A percentile compares a stretch with the other conserved stretches of the same genome.
These are phyloP conservation scores for Hypoxylon sp. DNA, from an alignment of 2,329 filamentous ascomycete genomes.

Conservation along the genomic window DNA sequence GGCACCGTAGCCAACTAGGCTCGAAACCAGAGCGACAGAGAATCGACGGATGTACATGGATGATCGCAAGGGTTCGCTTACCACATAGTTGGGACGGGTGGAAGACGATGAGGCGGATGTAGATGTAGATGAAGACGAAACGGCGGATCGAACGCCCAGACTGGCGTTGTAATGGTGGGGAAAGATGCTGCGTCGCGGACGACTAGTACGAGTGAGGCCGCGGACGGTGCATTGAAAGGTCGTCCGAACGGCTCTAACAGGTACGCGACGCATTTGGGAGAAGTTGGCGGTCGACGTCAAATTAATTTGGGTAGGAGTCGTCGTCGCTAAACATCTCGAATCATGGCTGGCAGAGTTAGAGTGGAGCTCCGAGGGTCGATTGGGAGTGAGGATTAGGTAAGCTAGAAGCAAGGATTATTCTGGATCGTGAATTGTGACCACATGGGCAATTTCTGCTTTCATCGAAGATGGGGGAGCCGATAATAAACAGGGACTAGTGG, in stretches of 20 bases:
- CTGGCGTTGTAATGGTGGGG: slow-evolving; percentile 44
- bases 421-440: slow-evolving; percentile 40
- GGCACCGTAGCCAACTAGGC: slow-evolving; percentile 81
- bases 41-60: slow-evolving; percentile 83
- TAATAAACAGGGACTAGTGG: neutral
- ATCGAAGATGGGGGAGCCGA: slow-evolving; percentile 4
- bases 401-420: slow-evolving; percentile 18
- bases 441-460: slow-evolving; percentile 37
- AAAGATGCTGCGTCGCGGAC: slow-evolving; percentile 59
- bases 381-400: slow-evolving; percentile 40
- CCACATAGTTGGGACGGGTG: slow-evolving; percentile 56
- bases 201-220: slow-evolving; percentile 68
- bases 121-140: slow-evolving; percentile 52
- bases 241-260: slow-evolving; percentile 77
- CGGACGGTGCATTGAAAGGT: slow-evolving; percentile 76
- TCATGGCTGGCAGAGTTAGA: slow-evolving; percentile 32
- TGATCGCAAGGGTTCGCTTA: slow-evolving; percentile 69
- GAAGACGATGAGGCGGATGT: slow-evolving; percentile 38
- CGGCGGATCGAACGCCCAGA: slow-evolving; percentile 60
- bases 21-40: slow-evolving; percentile 76
- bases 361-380: neutral
- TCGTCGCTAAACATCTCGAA: slow-evolving; percentile 40
- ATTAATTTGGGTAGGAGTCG: slow-evolving; percentile 63
- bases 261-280: slow-evolving; percentile 80
- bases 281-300: slow-evolving; percentile 29